Percentiles rank a stretch among this genome's conserved stretches.
Evolutionary conservation across 306 rosid species (phyloP).

Genomic region (Medicago lupulina): DNA sequence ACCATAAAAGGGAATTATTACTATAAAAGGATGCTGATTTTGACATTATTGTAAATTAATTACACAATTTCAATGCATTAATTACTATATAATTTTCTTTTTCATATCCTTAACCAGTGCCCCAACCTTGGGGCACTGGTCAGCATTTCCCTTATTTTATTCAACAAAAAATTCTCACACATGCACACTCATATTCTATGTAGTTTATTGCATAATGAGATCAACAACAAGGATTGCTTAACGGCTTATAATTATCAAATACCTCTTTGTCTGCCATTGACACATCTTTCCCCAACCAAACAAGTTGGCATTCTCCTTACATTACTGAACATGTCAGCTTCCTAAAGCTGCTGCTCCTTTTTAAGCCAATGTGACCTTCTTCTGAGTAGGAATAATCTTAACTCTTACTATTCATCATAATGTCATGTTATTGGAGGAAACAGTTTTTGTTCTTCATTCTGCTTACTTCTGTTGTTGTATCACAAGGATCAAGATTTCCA

Average conservation of each 20-base stretch:
- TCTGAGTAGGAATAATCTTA: background rate
- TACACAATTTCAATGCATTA: no score
- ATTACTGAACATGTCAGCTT: constrained; percentile 78
- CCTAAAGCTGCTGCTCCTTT: constrained; percentile 51
- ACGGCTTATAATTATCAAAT: constrained; percentile 55
- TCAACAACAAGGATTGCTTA: constrained; percentile 58
- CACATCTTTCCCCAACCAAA: constrained; percentile 64
- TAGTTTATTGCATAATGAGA: constrained; percentile 51
- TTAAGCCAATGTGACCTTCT: constrained; percentile 36
- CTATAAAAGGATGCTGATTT: no score
- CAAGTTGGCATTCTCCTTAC: constrained; percentile 75
- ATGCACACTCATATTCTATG: constrained; percentile 45
- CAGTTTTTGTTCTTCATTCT: constrained; percentile 62
- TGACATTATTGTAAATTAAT: no score
- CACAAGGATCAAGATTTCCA: constrained; percentile 75
- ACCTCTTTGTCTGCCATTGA: constrained; percentile 79
- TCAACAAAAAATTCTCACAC: constrained; percentile 43
- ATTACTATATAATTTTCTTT: no score
- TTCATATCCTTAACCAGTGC: no score
- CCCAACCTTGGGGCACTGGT: no score
- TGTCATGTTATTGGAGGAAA: constrained; percentile 64
- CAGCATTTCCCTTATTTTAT: background rate
- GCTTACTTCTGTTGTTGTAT: constrained; percentile 53
- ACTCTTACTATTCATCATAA: constrained; percentile 30
- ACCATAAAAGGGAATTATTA: no score